A percentile compares a stretch with the other conserved stretches of the same genome.
Conservation (phyloP, 2,329 filamentous ascomycete genomes). For the Sporothrix humicola region DNA sequence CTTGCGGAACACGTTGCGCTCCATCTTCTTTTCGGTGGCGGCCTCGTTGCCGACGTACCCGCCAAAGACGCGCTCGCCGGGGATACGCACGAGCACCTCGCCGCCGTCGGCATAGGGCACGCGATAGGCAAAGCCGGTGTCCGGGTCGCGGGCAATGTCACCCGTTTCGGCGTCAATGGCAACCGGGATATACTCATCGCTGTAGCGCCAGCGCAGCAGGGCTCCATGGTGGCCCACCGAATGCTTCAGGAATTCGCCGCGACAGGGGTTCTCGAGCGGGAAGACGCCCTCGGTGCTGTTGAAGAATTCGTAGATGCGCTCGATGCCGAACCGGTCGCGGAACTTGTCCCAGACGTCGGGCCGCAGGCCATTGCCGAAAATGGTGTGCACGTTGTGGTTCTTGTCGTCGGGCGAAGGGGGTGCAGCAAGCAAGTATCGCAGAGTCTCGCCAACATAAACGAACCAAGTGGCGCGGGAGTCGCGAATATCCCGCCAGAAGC, state of each 20-base stretch:
- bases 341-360: conserved; percentile 73
- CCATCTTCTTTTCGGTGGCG: conserved; percentile 70
- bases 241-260: conserved; percentile 66
- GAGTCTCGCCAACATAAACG: conserved; percentile 78
- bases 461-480: conserved; percentile 72
- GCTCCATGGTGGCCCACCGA: conserved; percentile 74
- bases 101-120: conserved; percentile 70
- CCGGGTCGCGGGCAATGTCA: conserved; percentile 67
- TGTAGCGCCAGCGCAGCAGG: conserved; percentile 59
- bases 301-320: conserved; percentile 74
- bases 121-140: conserved; percentile 70
- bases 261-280: conserved; percentile 62
- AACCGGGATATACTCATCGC: conserved; percentile 67
- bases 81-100: conserved; percentile 73
- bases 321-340: conserved; percentile 66
- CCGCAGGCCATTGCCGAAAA: conserved; percentile 70
- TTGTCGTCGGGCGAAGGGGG: conserved; percentile 67
- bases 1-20: conserved; percentile 67
- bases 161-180: conserved; percentile 71
- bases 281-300: conserved; percentile 77
- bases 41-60: conserved; percentile 73
- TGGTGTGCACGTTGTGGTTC: conserved; percentile 62
- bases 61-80: conserved; percentile 63
- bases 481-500: conserved; percentile 75
- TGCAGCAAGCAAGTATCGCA: conserved; percentile 73